Evolutionary conservation across 2,329 filamentous ascomycete genomes (phyloP), one percentile per base, ranked within the genome.

Genomic region (Emmonsia crescens): DNA sequence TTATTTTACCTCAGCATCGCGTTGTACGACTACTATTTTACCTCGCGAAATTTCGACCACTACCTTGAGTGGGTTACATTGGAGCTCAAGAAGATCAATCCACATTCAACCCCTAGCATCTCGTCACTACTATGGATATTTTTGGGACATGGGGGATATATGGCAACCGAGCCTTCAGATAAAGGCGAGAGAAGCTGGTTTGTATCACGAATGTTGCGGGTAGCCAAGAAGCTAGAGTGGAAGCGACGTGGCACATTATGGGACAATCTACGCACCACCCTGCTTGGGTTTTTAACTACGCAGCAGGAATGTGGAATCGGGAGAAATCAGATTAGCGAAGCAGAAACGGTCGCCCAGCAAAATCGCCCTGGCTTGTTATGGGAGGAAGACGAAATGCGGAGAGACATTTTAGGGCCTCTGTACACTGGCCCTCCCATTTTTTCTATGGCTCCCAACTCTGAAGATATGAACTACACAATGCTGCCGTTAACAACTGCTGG

Each of bases 71-170:
- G 71, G 71, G 64, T 72, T 5, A 66, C 63, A 24, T 40, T 40
- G 12, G 70, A 71, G 64, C 64, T 72, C 49, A 62, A 61, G 27
- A 66, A 60, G 8, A 57, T 69, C 36, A 70, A 66, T n/a, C 66
- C 67, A 1, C 64, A 66, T 60, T 64, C 63, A 31, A 68, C 64
- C 54, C 69, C 68, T 21, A 72, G 71, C 60, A 71, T 72, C 33
- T 66, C 71, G 1, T 68, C 70, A 1, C 61, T 72, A 6, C 65
- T 72, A 1, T 72, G 71, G 71, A 63, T 72, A 21, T 71, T 72
- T 44, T 63, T 72, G 27, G 66, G 66, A 36, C 69, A 70, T 42
- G 70, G 70, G 33, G 71, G 71, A 19, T 71, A 68, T 56, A 64
- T 68, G 9, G 55, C 51, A 19, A 64, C 59, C 6, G 61, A 70